A percentile compares a stretch with the other conserved stretches of the same genome.
These are phyloP conservation scores for Linnemannia elongata DNA, from an alignment of 192 early-diverging fungal genomes.

Conservation along the genomic window DNA sequence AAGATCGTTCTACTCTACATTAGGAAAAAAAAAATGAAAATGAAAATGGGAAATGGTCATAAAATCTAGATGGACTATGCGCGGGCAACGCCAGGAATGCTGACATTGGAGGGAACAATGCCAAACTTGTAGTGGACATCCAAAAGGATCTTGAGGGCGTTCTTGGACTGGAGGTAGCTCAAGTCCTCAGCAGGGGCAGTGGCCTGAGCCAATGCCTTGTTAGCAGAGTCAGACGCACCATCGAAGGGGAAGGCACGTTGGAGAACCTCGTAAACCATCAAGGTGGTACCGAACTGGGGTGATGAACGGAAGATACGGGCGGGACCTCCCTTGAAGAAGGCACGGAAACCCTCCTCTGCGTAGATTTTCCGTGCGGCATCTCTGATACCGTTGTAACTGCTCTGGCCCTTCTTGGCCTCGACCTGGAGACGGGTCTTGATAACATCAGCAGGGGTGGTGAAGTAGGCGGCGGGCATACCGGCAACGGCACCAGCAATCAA, in stretches of 20 bases:
- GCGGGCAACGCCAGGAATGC: constrained; percentile 34
- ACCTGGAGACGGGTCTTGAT: constrained; percentile 99
- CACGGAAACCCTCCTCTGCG: constrained; percentile 91
- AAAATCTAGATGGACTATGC: constrained; percentile 20
- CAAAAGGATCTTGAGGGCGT: constrained; percentile 69
- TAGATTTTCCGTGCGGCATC: constrained; percentile 92
- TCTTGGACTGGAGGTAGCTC: constrained; percentile 63
- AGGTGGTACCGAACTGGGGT: constrained; percentile 98
- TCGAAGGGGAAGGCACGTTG: constrained; percentile 75
- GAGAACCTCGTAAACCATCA: constrained; percentile 92
- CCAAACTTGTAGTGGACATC: constrained; percentile 61
- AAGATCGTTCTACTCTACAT: constrained; percentile 6
- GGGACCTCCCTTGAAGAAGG: constrained; percentile 97
- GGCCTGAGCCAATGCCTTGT: constrained; percentile 30
- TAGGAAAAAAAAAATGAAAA: not conserved
- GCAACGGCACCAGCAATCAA: constrained; percentile 93
- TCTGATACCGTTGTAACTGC: constrained; percentile 85
- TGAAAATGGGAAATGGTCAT: not conserved
- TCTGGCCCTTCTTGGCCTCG: constrained; percentile 90
- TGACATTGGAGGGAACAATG: constrained; percentile 43
- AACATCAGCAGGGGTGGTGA: constrained; percentile 97
- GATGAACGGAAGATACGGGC: constrained; percentile 93
- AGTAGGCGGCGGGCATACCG: constrained; percentile 97
- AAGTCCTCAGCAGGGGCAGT: constrained; percentile 39
- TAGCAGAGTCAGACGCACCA: constrained; percentile 31